Conservation (phyloP, 306 rosid species). For the Vicia villosa region DNA sequence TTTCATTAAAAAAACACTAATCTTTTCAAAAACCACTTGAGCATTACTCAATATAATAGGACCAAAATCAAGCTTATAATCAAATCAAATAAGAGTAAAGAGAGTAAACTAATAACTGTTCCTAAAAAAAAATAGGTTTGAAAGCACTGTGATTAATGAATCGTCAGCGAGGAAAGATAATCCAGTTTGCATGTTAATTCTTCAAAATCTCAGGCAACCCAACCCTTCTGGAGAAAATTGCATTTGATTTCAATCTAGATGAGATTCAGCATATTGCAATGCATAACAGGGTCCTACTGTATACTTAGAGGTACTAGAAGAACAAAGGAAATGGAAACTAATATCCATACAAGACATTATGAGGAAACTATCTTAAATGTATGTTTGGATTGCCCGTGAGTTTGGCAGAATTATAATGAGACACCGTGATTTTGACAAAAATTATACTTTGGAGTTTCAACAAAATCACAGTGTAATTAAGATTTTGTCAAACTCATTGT, state of each 20-base stretch:
- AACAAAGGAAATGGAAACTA: constrained; percentile 23
- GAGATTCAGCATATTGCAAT: constrained; percentile 28
- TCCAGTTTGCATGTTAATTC: constrained; percentile 17
- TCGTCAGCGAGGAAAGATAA: constrained; percentile 1
- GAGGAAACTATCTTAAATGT: constrained; percentile 24
- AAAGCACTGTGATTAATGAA: constrained; percentile 5
- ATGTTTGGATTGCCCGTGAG: not conserved
- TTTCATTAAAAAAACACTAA: too few species aligned
- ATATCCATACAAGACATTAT: constrained; percentile 15
- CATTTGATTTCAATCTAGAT: constrained; percentile 31
- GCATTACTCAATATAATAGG: not conserved
- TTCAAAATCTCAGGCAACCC: constrained; percentile 2
- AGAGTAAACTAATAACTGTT: not conserved
- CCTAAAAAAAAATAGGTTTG: constrained; percentile 17
- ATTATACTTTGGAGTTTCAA: not conserved
- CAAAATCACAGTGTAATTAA: not conserved
- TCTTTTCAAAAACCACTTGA: too few species aligned
- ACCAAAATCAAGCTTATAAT: not conserved
- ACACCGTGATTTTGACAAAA: not conserved
- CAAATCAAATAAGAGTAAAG: not conserved
- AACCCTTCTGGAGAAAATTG: not conserved
- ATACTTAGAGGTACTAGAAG: constrained; percentile 1
- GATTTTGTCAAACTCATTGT: not conserved
- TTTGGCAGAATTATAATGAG: not conserved
- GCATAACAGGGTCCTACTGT: constrained; percentile 10